A percentile compares a stretch with the other conserved stretches of the same genome.
phyloP scores from a whole-genome alignment of 2,329 filamentous ascomycete genomes.

The Claviceps purpurea region DNA sequence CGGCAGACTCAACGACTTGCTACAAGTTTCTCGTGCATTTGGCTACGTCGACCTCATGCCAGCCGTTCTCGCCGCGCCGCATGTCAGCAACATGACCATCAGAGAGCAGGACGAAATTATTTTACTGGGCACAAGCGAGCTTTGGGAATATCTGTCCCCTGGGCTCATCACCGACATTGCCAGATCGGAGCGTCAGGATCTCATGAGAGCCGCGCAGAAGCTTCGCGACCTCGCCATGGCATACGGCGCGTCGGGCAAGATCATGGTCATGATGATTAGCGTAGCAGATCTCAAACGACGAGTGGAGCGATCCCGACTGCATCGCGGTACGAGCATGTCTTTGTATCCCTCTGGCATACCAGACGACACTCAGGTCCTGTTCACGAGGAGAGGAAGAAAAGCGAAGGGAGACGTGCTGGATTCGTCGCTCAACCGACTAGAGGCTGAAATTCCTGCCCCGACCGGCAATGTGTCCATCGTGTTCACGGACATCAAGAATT shows the following conservation, averaged over 20 bases:
- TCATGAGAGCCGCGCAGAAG: constrained; percentile 93
- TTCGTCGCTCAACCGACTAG: constrained; percentile 73
- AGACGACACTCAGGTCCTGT: constrained; percentile 53
- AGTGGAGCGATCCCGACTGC: constrained; percentile 55
- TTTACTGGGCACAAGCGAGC: constrained; percentile 75
- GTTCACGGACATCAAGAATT: constrained; percentile 99
- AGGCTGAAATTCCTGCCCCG: constrained; percentile 82
- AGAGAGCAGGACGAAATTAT: constrained; percentile 89
- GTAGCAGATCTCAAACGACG: constrained; percentile 82
- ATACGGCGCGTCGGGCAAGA: constrained; percentile 84
- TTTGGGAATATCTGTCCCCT: constrained; percentile 89
- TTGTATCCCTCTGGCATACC: constrained; percentile 64
- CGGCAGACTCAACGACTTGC: constrained; percentile 80
- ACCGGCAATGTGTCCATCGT: constrained; percentile 85
- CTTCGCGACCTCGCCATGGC: constrained; percentile 89
- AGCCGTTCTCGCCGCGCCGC: constrained; percentile 78
- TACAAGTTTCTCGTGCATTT: constrained; percentile 88
- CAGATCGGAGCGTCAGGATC: constrained; percentile 69
- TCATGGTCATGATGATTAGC: constrained; percentile 98
- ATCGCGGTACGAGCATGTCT: constrained; percentile 73
- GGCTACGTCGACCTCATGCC: constrained; percentile 90
- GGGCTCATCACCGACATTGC: constrained; percentile 88
- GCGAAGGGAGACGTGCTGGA: constrained; percentile 57
- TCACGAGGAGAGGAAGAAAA: constrained; percentile 51
- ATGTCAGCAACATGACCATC: constrained; percentile 65